A percentile compares a stretch with the other conserved stretches of the same genome.
phyloP scores from a whole-genome alignment of 2,329 filamentous ascomycete species.

The Colletotrichum musicola region DNA sequence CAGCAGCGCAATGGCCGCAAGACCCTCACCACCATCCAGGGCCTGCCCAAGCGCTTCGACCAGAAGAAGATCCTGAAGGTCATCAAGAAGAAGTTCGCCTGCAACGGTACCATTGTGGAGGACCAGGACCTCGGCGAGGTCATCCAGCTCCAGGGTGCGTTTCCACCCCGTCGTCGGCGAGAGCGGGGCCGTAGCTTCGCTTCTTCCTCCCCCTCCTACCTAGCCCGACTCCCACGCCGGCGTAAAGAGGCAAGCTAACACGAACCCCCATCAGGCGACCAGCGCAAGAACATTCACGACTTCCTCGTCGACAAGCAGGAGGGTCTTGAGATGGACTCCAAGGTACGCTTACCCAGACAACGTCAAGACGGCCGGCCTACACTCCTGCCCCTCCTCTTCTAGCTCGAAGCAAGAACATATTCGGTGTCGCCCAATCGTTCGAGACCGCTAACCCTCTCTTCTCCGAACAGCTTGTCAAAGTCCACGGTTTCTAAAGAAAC shows the following conservation, averaged over 20 bases:
- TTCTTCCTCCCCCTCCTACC: too few relatives aligned
- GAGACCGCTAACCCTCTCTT: conserved; percentile 1
- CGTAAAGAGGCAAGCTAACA: conserved; percentile 7
- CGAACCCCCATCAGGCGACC: conserved; percentile 69
- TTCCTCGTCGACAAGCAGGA: conserved; percentile 91
- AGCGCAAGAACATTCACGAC: conserved; percentile 92
- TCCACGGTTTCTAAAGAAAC: conserved; percentile 72
- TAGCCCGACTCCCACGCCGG: background rate
- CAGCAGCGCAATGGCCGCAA: conserved; percentile 78
- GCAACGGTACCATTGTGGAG: conserved; percentile 42
- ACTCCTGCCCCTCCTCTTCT: background rate
- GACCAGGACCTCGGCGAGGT: conserved; percentile 41
- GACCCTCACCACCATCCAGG: conserved; percentile 99
- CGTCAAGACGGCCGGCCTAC: background rate
- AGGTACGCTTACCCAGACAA: conserved; percentile 53
- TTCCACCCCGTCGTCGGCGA: background rate
- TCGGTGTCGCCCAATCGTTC: background rate
- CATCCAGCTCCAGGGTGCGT: conserved; percentile 40
- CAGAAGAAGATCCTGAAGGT: conserved; percentile 99
- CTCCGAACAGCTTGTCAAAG: conserved; percentile 48
- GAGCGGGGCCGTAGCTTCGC: background rate
- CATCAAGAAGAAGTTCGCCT: conserved; percentile 89
- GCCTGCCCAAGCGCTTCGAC: conserved; percentile 98
- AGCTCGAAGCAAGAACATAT: background rate
- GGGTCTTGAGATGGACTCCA: conserved; percentile 85